Evolutionary conservation across 2,329 filamentous ascomycete genomes (phyloP).

Genomic region (Penicillium sp.): DNA sequence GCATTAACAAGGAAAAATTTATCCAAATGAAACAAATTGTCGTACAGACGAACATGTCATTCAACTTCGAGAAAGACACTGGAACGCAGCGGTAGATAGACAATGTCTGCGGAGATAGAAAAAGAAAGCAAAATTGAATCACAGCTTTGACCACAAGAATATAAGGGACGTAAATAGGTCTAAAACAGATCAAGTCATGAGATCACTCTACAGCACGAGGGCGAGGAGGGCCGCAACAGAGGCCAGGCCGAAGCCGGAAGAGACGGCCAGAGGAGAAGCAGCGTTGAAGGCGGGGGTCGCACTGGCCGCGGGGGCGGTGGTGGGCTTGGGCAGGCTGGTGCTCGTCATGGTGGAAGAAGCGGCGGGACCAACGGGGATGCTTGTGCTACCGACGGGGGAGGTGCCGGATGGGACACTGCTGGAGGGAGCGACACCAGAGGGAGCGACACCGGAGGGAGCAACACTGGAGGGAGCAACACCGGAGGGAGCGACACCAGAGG

Average conservation of each 20-base stretch:
- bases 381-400: constrained; percentile 18
- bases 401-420: constrained; percentile 20
- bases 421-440: constrained; percentile 33
- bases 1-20: not conserved
- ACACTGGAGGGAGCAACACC: not conserved
- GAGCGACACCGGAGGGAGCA: constrained; percentile 6
- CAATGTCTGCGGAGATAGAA: not conserved
- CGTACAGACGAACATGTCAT: not conserved
- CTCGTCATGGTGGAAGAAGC: constrained; percentile 17
- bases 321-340: constrained; percentile 4
- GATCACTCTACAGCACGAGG: constrained; percentile 10
- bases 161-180: not conserved
- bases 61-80: not conserved
- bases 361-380: constrained; percentile 20
- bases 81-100: not conserved
- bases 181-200: not conserved
- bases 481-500: not conserved
- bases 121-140: not conserved
- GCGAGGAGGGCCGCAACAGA: constrained; percentile 13
- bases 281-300: constrained; percentile 14
- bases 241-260: constrained; percentile 11
- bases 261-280: constrained; percentile 9
- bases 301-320: constrained; percentile 2
- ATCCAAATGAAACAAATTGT: not conserved
- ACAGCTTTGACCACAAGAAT: not conserved